Evolutionary conservation across 805 yeast genomes (phyloP).

Genomic region (Dipodascus albidus): DNA sequence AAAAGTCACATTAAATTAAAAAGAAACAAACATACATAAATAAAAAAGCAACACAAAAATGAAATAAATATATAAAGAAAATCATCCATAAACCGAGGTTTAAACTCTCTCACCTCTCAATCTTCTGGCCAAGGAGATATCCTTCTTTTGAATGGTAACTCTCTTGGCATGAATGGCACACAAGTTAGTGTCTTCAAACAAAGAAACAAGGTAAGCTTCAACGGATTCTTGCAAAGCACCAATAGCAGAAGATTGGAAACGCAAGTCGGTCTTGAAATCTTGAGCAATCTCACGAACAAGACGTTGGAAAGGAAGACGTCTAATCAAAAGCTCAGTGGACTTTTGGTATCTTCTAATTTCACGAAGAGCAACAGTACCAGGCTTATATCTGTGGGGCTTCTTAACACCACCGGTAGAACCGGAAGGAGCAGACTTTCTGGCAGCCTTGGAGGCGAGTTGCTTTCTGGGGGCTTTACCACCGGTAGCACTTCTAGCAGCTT

Average conservation of each 20-base stretch:
- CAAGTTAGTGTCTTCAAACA: constrained; percentile 82
- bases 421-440: constrained; percentile 79
- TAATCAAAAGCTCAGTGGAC: constrained; percentile 74
- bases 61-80: background rate
- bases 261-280: constrained; percentile 75
- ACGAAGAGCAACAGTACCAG: constrained; percentile 89
- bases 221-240: constrained; percentile 89
- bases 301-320: constrained; percentile 88
- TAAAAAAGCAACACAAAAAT: constrained; percentile 1
- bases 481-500: constrained; percentile 71
- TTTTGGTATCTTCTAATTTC: constrained; percentile 89
- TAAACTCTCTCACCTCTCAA: constrained; percentile 65
- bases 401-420: constrained; percentile 77
- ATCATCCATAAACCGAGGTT: background rate
- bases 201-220: constrained; percentile 77
- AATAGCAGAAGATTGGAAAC: constrained; percentile 83
- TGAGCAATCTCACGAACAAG: constrained; percentile 83
- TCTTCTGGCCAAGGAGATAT: constrained; percentile 84
- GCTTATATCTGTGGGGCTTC: constrained; percentile 91
- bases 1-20: constrained; percentile 1
- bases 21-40: background rate
- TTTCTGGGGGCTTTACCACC: constrained; percentile 93
- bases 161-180: constrained; percentile 92
- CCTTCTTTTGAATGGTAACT: constrained; percentile 88
- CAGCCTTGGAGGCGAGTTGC: constrained; percentile 84